Base-by-base conservation (phyloP, 108 stramenopile species). In the Pseudonitzschia delicatissima region DNA sequence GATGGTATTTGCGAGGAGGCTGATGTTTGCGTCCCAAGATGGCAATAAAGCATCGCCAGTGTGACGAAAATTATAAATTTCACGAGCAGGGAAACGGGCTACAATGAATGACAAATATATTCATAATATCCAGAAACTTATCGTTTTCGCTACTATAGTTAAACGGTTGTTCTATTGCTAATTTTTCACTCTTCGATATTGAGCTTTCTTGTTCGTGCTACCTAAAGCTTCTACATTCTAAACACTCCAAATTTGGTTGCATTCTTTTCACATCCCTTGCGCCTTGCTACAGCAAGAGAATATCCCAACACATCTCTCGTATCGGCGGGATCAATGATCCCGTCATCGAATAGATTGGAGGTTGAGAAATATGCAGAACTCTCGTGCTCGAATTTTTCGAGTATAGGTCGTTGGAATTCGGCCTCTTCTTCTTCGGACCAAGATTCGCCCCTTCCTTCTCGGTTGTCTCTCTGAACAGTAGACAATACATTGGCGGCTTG, bases 331-430 rank as follows among this genome's bases (percentile, higher is more conserved):
- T 96, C 90, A 71, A 99, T 99, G 50, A 99, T 87, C 18, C 98
- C 98, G 66, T 99, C 98, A 61, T 99, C 98, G 97, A 97, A 99
- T 35, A 99, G 79, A 33, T 96, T 73, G 0, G 97, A 95, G 40
- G 90, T 91, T 15, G 94, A 91, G 72, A 77, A 99, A 73, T 94
- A 97, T 0, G 96, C 88, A 3, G 86, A 86, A 48, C 91, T 85
- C 71, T 94, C 92, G 59, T 48, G 73, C 37, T 84, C 87, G 59
- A 82, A 95, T 61, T 92, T 90, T 31, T 90, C 85, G 21, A 91
- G 64, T 28, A 88, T 81, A 26, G 85, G 88, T 48, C 63, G 49
- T 64, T 89, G 78, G 63, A 90, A 92, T 34, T 48, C 80, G 21
- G 68, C 83, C 59, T 86, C 87, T 48, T 85, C 85, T 67, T 94